These are phyloP conservation scores for Theobroma grandiflorum DNA, from an alignment of 441 rosid genomes.

Conservation along the genomic window DNA sequence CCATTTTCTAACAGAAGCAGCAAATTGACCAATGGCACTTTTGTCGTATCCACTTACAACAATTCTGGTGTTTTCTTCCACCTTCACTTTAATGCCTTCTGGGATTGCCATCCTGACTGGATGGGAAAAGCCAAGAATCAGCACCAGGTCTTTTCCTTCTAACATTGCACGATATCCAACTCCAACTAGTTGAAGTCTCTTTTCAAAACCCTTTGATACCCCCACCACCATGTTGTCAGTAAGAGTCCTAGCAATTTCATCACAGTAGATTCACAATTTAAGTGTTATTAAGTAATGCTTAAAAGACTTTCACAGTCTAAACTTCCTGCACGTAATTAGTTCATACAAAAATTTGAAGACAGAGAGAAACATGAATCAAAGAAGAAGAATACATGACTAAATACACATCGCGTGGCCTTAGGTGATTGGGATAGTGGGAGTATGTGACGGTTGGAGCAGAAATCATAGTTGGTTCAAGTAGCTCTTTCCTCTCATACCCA, in stretches of 20 bases:
- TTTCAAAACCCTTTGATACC: constrained; percentile 95
- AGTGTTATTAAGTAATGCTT: not conserved
- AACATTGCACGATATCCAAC: constrained; percentile 87
- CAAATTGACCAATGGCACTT: constrained; percentile 77
- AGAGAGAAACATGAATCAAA: not conserved
- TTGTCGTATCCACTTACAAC: constrained; percentile 75
- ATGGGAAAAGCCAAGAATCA: constrained; percentile 90
- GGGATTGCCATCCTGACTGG: constrained; percentile 91
- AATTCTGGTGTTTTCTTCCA: constrained; percentile 85
- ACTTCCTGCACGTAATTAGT: not conserved
- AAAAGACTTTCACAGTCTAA: not conserved
- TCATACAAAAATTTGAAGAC: not conserved
- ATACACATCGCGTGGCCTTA: not conserved
- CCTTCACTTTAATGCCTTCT: constrained; percentile 68
- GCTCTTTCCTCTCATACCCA: not conserved
- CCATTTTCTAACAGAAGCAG: constrained; percentile 90
- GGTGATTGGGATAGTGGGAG: not conserved
- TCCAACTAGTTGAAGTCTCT: constrained; percentile 78
- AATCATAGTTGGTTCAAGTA: not conserved
- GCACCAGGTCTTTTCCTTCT: constrained; percentile 81
- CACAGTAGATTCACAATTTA: not conserved
- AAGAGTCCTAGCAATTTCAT: constrained; percentile 66
- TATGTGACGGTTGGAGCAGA: not conserved
- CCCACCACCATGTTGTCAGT: constrained; percentile 96
- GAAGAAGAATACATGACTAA: not conserved